Percentiles rank a stretch among this genome's conserved stretches.
These are phyloP conservation scores for Hymenoscyphus fraxineus DNA, from an alignment of 2,329 filamentous ascomycete species.

Conservation along the genomic window DNA sequence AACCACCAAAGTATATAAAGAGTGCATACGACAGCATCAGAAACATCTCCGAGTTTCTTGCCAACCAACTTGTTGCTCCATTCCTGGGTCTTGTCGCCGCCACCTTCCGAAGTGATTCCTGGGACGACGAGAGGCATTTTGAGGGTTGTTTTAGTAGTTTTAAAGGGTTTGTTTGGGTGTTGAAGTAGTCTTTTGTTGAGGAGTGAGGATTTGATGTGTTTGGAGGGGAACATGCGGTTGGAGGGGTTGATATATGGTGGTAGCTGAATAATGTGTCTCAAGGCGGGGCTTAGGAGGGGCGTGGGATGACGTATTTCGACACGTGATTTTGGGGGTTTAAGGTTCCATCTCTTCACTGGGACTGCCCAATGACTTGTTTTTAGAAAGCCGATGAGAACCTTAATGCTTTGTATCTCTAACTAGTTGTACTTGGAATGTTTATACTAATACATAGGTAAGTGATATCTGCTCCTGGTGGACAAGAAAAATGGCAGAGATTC, in stretches of 20 bases:
- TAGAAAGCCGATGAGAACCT: too few species aligned
- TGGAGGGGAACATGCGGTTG: conserved; percentile 4
- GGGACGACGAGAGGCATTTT: conserved; percentile 65
- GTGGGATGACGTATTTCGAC: not conserved
- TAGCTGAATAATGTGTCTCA: not conserved
- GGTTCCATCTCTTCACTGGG: too few species aligned
- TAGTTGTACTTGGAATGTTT: too few species aligned
- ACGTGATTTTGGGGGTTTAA: not conserved
- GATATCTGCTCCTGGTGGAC: too few species aligned
- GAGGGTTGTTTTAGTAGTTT: conserved; percentile 21
- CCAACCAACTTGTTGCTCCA: conserved; percentile 62
- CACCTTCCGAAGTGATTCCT: conserved; percentile 44
- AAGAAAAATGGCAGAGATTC: too few species aligned
- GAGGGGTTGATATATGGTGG: not conserved
- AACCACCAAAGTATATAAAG: not conserved
- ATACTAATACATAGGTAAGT: too few species aligned
- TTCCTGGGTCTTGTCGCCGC: conserved; percentile 45
- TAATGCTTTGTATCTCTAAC: too few species aligned
- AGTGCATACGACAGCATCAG: conserved; percentile 50
- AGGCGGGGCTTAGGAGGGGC: not conserved
- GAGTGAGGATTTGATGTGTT: not conserved
- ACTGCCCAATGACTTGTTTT: too few species aligned
- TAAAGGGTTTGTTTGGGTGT: conserved; percentile 19
- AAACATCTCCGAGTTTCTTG: conserved; percentile 55
- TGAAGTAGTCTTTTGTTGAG: not conserved